phyloP scores from a whole-genome alignment of 75 land plant genomes.

The Picea sitchensis region DNA sequence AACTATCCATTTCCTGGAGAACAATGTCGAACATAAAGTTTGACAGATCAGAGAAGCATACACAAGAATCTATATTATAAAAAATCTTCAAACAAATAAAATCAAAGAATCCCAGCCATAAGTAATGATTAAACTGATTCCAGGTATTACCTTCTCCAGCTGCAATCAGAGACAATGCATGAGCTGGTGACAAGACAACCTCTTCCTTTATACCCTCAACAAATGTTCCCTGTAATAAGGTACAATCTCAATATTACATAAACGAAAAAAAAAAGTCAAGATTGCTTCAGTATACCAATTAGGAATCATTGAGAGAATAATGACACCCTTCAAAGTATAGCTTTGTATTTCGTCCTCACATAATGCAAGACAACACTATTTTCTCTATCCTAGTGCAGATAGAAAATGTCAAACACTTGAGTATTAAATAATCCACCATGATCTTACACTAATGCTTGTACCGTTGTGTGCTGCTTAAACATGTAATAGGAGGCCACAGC shows the following conservation, averaged over 20 bases:
- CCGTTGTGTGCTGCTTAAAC: background rate
- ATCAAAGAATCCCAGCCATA: background rate
- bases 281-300: background rate
- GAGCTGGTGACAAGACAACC: slow-evolving; percentile 93
- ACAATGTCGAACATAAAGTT: background rate
- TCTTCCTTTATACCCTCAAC: slow-evolving; percentile 98
- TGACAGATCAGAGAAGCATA: background rate
- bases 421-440: background rate
- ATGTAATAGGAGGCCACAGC: background rate
- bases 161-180: slow-evolving; percentile 94
- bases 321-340: background rate
- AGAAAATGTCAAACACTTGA: background rate
- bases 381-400: background rate
- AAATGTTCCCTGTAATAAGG: slow-evolving; percentile 72
- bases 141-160: slow-evolving; percentile 83
- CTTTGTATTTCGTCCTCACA: background rate
- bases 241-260: background rate
- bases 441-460: background rate
- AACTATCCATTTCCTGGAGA: background rate
- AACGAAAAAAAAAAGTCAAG: background rate
- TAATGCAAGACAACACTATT: background rate
- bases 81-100: background rate
- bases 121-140: background rate
- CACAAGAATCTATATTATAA: background rate
- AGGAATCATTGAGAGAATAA: background rate